phyloP scores from a whole-genome alignment of 2,329 filamentous ascomycete genomes.

The Cladosporium velox region DNA sequence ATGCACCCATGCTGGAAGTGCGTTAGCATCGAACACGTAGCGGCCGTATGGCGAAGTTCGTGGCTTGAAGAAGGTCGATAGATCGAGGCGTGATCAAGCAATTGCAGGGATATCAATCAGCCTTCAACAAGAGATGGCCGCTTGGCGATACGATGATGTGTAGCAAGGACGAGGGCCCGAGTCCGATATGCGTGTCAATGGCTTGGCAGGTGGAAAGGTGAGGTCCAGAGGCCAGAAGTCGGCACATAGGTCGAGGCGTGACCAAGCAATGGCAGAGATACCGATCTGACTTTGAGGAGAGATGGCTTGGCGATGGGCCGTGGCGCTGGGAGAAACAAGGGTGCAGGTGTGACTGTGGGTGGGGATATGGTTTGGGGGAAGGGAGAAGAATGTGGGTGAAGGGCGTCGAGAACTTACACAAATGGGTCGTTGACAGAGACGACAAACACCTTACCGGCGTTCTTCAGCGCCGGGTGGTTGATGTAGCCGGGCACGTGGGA shows the following conservation, averaged over 20 bases:
- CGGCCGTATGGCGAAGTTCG: background rate
- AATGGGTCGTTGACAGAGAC: constrained; percentile 93
- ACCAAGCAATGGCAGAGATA: constrained; percentile 1
- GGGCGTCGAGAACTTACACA: constrained; percentile 53
- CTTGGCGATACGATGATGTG: constrained; percentile 1
- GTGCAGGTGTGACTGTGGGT: background rate
- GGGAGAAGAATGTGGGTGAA: background rate
- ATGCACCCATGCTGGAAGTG: constrained; percentile 70
- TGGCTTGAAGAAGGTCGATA: background rate
- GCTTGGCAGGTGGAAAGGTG: background rate
- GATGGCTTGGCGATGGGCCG: background rate
- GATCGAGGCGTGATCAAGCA: background rate
- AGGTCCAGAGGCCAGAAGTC: constrained; percentile 2
- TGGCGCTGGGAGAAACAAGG: background rate
- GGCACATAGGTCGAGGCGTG: background rate
- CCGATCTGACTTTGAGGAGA: constrained; percentile 1
- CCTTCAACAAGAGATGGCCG: background rate
- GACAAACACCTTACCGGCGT: constrained; percentile 83
- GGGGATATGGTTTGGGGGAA: constrained; percentile 15
- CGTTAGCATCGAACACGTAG: constrained; percentile 37
- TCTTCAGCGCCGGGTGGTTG: constrained; percentile 72
- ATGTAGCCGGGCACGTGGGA: constrained; percentile 86
- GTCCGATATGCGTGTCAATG: background rate
- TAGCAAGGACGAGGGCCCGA: background rate
- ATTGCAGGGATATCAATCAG: background rate